Conservation (phyloP, 176 grass and related monocot genomes). For the Cymbopogon citratus region DNA sequence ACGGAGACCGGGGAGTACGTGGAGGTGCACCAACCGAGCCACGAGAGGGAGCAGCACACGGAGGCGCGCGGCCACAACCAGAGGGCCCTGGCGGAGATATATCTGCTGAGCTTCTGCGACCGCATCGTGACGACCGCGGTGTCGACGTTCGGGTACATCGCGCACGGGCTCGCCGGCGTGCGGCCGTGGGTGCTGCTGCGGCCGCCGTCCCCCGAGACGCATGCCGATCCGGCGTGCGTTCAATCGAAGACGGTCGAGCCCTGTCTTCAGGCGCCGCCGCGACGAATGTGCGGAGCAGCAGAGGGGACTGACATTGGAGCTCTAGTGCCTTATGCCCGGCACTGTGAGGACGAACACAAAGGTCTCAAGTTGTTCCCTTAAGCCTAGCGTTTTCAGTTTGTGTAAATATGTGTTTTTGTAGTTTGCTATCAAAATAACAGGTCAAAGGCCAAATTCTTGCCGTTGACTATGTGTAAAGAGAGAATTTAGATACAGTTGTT, state of each 20-base stretch:
- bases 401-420: no score
- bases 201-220: neutral
- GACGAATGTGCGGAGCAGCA: conserved; percentile 20
- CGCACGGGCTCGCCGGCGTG: conserved; percentile 43
- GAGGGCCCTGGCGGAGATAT: conserved; percentile 57
- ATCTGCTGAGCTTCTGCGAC: conserved; percentile 51
- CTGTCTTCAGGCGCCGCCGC: conserved; percentile 49
- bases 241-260: conserved; percentile 33
- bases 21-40: conserved; percentile 56
- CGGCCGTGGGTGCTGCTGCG: conserved; percentile 43
- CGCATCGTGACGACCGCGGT: conserved; percentile 39
- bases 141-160: conserved; percentile 62
- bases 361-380: conserved; percentile 51
- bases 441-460: no score
- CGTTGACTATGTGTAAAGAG: no score
- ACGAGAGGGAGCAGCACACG: conserved; percentile 49
- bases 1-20: conserved; percentile 43
- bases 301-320: conserved; percentile 22
- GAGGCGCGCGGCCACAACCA: conserved; percentile 43
- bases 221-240: conserved; percentile 15
- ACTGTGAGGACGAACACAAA: conserved; percentile 46
- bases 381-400: neutral
- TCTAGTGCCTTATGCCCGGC: conserved; percentile 42
- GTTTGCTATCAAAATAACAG: no score
- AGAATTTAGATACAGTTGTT: no score